Conservation (phyloP, 2,329 filamentous ascomycete genomes). For the Ceratocystis alfenasii region DNA sequence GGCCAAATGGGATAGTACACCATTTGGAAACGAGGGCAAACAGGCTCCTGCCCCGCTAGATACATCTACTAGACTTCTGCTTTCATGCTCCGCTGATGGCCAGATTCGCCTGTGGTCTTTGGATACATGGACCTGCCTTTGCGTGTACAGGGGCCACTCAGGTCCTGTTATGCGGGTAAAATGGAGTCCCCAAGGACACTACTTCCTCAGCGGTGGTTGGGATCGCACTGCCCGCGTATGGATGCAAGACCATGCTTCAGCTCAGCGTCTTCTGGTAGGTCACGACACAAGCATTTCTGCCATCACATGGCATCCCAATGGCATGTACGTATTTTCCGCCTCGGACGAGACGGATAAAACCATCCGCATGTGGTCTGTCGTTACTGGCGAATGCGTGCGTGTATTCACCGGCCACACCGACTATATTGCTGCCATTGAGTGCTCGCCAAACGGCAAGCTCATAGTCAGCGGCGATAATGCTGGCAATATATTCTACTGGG, state of each 20-base stretch:
- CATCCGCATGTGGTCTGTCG: slow-evolving; percentile 94
- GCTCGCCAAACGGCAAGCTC: slow-evolving; percentile 75
- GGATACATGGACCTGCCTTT: slow-evolving; percentile 82
- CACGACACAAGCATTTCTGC: slow-evolving; percentile 89
- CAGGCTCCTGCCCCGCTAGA: slow-evolving; percentile 34
- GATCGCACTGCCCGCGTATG: slow-evolving; percentile 86
- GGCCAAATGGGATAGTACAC: slow-evolving; percentile 39
- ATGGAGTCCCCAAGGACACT: slow-evolving; percentile 90
- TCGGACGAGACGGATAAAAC: slow-evolving; percentile 77
- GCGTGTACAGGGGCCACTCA: slow-evolving; percentile 86
- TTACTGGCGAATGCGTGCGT: slow-evolving; percentile 73
- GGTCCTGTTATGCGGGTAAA: slow-evolving; percentile 77
- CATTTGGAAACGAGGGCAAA: slow-evolving; percentile 39
- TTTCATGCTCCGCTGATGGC: slow-evolving; percentile 79
- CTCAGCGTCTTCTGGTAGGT: slow-evolving; percentile 76
- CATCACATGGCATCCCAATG: slow-evolving; percentile 90
- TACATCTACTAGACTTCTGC: slow-evolving; percentile 57
- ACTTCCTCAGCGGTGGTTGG: slow-evolving; percentile 77
- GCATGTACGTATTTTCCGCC: slow-evolving; percentile 83
- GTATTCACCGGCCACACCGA: slow-evolving; percentile 87
- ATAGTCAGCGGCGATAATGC: slow-evolving; percentile 82
- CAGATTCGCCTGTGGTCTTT: slow-evolving; percentile 87
- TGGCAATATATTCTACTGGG: slow-evolving; percentile 90
- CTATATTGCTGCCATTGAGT: slow-evolving; percentile 73
- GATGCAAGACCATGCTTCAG: slow-evolving; percentile 84